Percentiles rank a stretch among this genome's conserved stretches.
These are phyloP conservation scores for Lasiosphaeriaceae sp. DNA, from an alignment of 495 filamentous ascomycete genomes.

Conservation along the genomic window DNA sequence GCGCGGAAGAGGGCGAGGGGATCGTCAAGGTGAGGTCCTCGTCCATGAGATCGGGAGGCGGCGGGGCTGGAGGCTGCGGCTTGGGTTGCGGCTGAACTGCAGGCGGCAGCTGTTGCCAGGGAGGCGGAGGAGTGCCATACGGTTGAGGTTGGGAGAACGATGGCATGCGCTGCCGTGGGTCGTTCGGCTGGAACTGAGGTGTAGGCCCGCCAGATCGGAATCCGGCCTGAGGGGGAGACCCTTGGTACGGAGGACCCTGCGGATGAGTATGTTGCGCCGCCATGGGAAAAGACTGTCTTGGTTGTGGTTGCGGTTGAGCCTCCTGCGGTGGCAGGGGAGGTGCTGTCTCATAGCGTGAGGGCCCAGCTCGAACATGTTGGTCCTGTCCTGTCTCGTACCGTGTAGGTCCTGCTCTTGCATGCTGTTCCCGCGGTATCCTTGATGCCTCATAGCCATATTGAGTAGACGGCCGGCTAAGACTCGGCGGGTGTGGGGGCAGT, in stretches of 20 bases:
- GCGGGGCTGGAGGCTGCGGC: slow-evolving; percentile 43
- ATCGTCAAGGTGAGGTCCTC: slow-evolving; percentile 65
- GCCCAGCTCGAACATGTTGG: slow-evolving; percentile 19
- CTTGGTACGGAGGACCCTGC: slow-evolving; percentile 22
- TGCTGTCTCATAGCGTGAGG: slow-evolving; percentile 41
- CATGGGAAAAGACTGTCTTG: background rate
- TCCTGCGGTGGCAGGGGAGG: slow-evolving; percentile 38
- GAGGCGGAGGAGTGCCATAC: slow-evolving; percentile 16
- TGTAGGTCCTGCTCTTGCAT: slow-evolving; percentile 26
- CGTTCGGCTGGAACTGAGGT: slow-evolving; percentile 22
- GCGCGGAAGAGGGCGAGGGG: slow-evolving; percentile 47
- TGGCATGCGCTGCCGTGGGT: slow-evolving; percentile 23
- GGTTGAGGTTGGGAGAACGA: slow-evolving; percentile 24
- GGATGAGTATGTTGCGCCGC: slow-evolving; percentile 9
- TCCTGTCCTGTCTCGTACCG: slow-evolving; percentile 16
- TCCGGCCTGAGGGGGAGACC: slow-evolving; percentile 25
- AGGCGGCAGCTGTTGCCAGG: slow-evolving; percentile 20
- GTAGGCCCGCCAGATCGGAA: slow-evolving; percentile 18
- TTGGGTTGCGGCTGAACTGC: slow-evolving; percentile 4
- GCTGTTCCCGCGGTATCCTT: slow-evolving; percentile 21
- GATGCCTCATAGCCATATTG: slow-evolving; percentile 21
- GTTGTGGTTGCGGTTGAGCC: slow-evolving; percentile 8
- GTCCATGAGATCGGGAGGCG: slow-evolving; percentile 62
- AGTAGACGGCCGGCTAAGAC: slow-evolving; percentile 21
- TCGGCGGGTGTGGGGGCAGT: slow-evolving; percentile 35